A percentile compares a stretch with the other conserved stretches of the same genome.
These are phyloP conservation scores for Chenopodium formosanum DNA, from an alignment of 148 eudicot genomes.

Conservation along the genomic window DNA sequence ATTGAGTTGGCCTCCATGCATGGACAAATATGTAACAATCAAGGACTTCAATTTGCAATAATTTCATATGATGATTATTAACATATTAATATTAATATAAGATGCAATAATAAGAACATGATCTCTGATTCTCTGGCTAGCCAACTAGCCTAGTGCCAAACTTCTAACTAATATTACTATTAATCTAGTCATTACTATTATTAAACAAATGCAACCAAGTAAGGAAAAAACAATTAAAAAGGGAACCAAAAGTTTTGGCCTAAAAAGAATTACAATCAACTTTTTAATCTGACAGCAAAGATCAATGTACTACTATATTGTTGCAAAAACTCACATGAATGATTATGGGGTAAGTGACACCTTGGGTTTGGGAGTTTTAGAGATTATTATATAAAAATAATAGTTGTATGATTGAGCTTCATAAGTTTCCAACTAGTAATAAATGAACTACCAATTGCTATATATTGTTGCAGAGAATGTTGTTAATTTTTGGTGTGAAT, in stretches of 20 bases:
- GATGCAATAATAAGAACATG: neutral
- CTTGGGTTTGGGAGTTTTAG: neutral
- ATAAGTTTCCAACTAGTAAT: slow-evolving; percentile 2
- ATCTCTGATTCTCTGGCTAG: neutral
- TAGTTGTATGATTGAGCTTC: slow-evolving; percentile 10
- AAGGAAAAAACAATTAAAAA: neutral
- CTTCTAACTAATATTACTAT: neutral
- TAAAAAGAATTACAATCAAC: slow-evolving; percentile 22
- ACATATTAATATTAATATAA: neutral
- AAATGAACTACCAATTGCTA: neutral
- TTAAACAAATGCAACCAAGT: no score
- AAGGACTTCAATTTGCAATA: neutral
- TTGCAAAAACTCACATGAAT: slow-evolving; percentile 20
- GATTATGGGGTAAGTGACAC: slow-evolving; percentile 22
- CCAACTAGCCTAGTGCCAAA: neutral
- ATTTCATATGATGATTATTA: neutral
- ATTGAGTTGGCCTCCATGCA: neutral
- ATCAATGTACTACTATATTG: slow-evolving; percentile 9
- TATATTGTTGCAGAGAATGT: slow-evolving; percentile 3
- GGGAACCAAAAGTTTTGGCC: slow-evolving; percentile 15
- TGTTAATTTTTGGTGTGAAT: no score
- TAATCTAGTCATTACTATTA: no score
- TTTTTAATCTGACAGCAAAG: slow-evolving; percentile 1
- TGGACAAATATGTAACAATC: neutral
- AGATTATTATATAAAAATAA: slow-evolving; percentile 1